Evolutionary conservation across 768 basidiomycete genomes (phyloP).

Genomic region (Mycena chlorophos): DNA sequence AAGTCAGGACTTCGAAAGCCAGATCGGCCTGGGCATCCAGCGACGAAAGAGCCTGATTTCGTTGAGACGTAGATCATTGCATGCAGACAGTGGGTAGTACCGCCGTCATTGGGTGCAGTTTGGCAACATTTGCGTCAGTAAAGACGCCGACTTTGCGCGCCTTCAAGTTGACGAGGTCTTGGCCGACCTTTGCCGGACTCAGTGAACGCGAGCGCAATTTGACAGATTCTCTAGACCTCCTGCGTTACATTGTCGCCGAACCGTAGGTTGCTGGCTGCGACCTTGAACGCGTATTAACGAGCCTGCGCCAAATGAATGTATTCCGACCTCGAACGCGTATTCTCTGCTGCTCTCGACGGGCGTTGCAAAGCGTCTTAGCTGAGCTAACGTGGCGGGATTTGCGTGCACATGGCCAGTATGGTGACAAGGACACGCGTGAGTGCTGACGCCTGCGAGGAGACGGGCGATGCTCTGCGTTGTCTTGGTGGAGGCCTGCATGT

Average conservation of each 20-base stretch:
- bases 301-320: too few species aligned
- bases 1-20: conserved; percentile 78
- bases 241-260: conserved; percentile 89
- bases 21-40: conserved; percentile 78
- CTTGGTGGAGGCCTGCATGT: conserved; percentile 56
- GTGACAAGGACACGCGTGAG: conserved; percentile 76
- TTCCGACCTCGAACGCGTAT: conserved; percentile 94
- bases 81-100: conserved; percentile 42
- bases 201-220: background rate
- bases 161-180: conserved; percentile 92
- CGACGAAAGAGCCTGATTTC: conserved; percentile 65
- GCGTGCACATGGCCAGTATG: conserved; percentile 50
- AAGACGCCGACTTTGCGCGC: conserved; percentile 91
- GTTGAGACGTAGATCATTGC: background rate
- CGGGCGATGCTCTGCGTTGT: conserved; percentile 66
- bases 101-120: conserved; percentile 78
- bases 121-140: conserved; percentile 84
- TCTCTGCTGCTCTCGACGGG: conserved; percentile 84
- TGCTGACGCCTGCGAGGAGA: conserved; percentile 73
- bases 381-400: conserved; percentile 51
- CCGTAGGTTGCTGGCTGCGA: conserved; percentile 83
- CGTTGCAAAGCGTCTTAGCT: conserved; percentile 73
- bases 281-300: conserved; percentile 95
- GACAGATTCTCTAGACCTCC: conserved; percentile 49
- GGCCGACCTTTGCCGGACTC: too few species aligned